Conservation (phyloP, 345 rosid genomes). For the Hibiscus syriacus region DNA sequence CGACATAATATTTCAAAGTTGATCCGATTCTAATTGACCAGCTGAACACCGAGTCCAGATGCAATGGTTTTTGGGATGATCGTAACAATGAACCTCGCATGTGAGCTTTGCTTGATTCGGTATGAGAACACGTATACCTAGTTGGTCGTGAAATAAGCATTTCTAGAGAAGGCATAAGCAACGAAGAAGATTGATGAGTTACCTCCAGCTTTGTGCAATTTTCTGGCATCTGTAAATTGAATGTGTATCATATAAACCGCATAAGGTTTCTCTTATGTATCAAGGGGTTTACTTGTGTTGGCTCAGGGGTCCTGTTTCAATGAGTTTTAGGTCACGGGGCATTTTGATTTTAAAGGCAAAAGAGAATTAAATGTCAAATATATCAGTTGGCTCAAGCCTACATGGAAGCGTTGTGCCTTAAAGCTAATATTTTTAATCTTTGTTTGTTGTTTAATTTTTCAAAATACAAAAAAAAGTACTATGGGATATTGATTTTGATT, state of each 20-base stretch:
- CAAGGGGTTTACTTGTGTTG: conserved; percentile 7
- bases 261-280: not conserved
- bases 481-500: too few relatives aligned
- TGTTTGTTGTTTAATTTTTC: not conserved
- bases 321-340: not conserved
- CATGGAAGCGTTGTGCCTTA: not conserved
- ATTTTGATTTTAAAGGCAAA: not conserved
- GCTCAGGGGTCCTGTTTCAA: not conserved
- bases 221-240: not conserved
- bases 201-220: not conserved
- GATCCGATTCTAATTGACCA: not conserved
- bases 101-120: not conserved
- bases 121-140: not conserved
- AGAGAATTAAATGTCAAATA: not conserved
- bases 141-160: not conserved
- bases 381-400: not conserved
- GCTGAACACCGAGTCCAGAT: not conserved
- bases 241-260: not conserved
- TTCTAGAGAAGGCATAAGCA: not conserved
- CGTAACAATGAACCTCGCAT: not conserved
- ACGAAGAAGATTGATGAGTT: not conserved
- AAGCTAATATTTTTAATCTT: not conserved
- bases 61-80: not conserved
- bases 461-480: not conserved
- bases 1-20: conserved; percentile 28